Base-by-base conservation (phyloP, 192 early-diverging fungal genomes). In the Coemansia sp. region DNA sequence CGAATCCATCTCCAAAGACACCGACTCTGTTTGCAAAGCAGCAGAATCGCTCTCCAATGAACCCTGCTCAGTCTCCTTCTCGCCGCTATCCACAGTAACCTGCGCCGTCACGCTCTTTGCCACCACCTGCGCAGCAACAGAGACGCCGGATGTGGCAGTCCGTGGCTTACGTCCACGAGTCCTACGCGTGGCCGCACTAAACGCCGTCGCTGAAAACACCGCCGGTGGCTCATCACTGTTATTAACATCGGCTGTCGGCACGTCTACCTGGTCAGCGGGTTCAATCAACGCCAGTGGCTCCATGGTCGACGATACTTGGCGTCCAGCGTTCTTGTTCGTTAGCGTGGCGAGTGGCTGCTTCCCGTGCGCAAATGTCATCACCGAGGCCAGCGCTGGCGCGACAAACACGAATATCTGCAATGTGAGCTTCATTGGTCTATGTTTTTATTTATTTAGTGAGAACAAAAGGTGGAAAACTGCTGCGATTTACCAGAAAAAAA, bases 361-460 rank as follows among this genome's bases (percentile, higher is more conserved):
- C 22, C 52, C 52, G 29, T 55, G 52, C 28, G 52, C 6, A 29
- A 55, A 55, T 7, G 52, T 55, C 25, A 55, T 29, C 22, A 55
- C 25, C 0, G 52, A 28, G 52, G 25, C 22, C 6, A 55, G 52
- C 25, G 52, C 22, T 55, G 52, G 52, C 25, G 52, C 22, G 52
- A 12, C 25, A 30, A 55, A 11, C 1, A 55, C 25, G 52, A 25
- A 55, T 29, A 14, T 12, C 10, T 28, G 25, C 8, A 55, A 14
- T 25, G 25, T 7, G 52, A 7, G 4, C 52, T 30, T 55, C 52
- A 55, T 55, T 16, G 20, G 49, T 7, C 5, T 51, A 51, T 51
- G 17, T 51, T 51, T 16, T 17, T 16, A 51, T 16, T 50, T 50
- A 16, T 50, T 8, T n/a, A 50, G 14, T 0, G 48, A 38, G 5